Evolutionary conservation across 2,329 filamentous ascomycete species (phyloP), one percentile per base, ranked within the genome.

Genomic region (Monosporascus sp.): DNA sequence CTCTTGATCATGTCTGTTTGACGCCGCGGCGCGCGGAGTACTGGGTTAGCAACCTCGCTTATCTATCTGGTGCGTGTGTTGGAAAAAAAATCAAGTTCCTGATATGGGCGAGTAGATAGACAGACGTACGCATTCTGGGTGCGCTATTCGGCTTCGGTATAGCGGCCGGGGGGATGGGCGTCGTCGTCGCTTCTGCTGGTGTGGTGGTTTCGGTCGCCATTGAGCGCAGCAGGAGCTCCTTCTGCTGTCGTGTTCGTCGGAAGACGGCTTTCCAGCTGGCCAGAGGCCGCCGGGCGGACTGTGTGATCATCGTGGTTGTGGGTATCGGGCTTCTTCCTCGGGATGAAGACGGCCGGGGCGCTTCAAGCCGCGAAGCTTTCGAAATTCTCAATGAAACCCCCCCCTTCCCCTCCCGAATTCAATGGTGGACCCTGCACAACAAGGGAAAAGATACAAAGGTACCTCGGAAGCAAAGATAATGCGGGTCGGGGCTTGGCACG

Each of bases 251-350:
- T 47, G 79, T 72, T 65, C 81, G 78, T 58, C 85, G 77, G 62
- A 90, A 66, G 38, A 82, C 73, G 31, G 81, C 75, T 72, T 88
- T 89, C 68, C 89, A 82, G 72, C 83, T 86, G 77, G 83, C 82
- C 66, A 89, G 71, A 57, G 88, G 87, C 81, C 87, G 84, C 72
- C 81, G 72, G 65, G 79, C 65, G 55, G 79, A 72, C 59, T 81
- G 76, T 60, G 81, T 77, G 78, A 89, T 77, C 78, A 89, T 90
- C 76, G 79, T 82, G 58, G 52, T 60, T 6, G 59, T 48, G 43
- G 44, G 48, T 52, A 37, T 44, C 11, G 39, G 18, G 37, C 20
- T 47, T 25, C 53, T 37, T 20, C 41, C 24, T 37, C 27, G 27
- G 22, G n/a, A 20, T 18, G 49, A 15, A n/a, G 20, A 22, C 38